Evolutionary conservation across 2,329 filamentous ascomycete species (phyloP), one percentile per base, ranked within the genome.

Genomic region (Coleophoma cylindrospora): DNA sequence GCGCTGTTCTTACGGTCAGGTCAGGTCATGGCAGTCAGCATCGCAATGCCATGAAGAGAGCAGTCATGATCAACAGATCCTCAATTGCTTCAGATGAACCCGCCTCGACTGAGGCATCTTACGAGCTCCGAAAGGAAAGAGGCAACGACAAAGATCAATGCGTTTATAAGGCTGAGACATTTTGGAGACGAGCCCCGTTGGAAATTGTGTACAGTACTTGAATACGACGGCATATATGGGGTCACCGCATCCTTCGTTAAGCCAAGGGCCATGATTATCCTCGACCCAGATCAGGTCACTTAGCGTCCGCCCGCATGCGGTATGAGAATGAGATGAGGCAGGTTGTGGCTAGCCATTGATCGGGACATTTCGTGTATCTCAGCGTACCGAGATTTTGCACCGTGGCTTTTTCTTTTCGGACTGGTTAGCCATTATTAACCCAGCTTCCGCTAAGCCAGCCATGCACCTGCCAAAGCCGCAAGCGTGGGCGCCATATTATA

Each of bases 141-240:
- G n/a, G 15, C 43, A 34, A 43, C 21, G 22, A 48, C 14, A 9
- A 21, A 43, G 27, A 40, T 33, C 37, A 33, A 48, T 38, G 21
- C 32, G 17, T 44, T 40, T 47, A 44, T 57, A 57, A 53, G 56
- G 56, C 56, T 57, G 56, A 57, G 56, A 57, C 56, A 46, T 22
- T 45, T 50, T 50, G 48, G 54, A 56, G 54, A 56, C 56, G 41
- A 44, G 41, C 41, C 41, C 32, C 27, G 41, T 44, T 44, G 17
- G 41, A 44, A 44, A 15, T 13, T 15, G 27, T 15, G n/a, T 44
- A 3, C 19, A 19, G 19, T 19, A 27, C 22, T 44, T 33, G 41
- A 32, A n/a, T 15, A 44, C 41, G 41, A 33, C 19, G 22, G 27
- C 19, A 11, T 27, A 7, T 15, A 27, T 43, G 12, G 41, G 41